Conservation (phyloP, 495 filamentous ascomycete species). For the Annulohypoxylon bovei region DNA sequence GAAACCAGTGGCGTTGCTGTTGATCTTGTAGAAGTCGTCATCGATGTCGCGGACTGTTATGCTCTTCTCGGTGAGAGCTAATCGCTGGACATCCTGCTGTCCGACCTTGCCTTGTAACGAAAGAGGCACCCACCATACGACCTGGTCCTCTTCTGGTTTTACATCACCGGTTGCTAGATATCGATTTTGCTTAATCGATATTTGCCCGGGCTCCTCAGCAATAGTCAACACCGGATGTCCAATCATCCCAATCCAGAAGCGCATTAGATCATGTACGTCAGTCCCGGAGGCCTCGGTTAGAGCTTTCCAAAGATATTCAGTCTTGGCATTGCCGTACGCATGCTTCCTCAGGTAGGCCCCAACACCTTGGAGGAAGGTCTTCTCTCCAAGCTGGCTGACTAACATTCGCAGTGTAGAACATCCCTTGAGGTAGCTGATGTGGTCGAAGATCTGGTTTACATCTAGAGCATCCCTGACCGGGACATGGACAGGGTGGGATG, state of each 20-base stretch:
- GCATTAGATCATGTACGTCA: slow-evolving; percentile 88
- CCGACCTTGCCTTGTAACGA: slow-evolving; percentile 72
- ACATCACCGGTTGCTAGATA: slow-evolving; percentile 92
- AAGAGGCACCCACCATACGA: slow-evolving; percentile 96
- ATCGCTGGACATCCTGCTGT: slow-evolving; percentile 55
- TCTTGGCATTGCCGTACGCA: slow-evolving; percentile 93
- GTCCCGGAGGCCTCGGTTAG: slow-evolving; percentile 87
- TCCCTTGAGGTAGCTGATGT: slow-evolving; percentile 95
- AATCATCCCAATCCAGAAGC: slow-evolving; percentile 91
- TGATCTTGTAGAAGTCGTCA: slow-evolving; percentile 90
- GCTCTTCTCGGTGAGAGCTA: slow-evolving; percentile 78
- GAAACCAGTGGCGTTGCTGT: slow-evolving; percentile 86
- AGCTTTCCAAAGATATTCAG: slow-evolving; percentile 91
- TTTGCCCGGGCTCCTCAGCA: slow-evolving; percentile 81
- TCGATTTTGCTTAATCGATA: slow-evolving; percentile 82
- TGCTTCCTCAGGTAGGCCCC: slow-evolving; percentile 87
- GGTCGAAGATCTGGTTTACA: slow-evolving; percentile 95
- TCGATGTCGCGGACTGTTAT: slow-evolving; percentile 78
- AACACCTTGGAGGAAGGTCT: slow-evolving; percentile 89
- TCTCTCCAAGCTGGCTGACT: slow-evolving; percentile 81
- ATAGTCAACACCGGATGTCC: slow-evolving; percentile 92
- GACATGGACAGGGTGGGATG: slow-evolving; percentile 95
- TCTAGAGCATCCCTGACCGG: slow-evolving; percentile 89
- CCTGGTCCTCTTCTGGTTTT: slow-evolving; percentile 83
- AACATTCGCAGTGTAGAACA: slow-evolving; percentile 96